These are phyloP conservation scores for Naganishia friedmannii DNA, from an alignment of 768 basidiomycete genomes.

Conservation along the genomic window DNA sequence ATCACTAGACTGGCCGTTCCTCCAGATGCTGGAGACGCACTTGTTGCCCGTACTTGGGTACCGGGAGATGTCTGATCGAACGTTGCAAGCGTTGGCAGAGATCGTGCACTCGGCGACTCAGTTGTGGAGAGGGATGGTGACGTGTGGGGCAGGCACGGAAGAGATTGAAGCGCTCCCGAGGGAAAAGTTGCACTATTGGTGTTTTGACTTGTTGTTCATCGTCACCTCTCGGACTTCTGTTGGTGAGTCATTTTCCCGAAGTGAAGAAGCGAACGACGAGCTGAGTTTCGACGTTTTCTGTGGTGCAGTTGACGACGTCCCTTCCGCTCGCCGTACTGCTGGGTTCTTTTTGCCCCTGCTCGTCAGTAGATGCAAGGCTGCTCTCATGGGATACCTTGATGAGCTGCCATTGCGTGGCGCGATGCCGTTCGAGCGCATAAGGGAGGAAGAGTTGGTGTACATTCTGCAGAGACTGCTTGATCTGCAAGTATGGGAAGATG, in stretches of 20 bases:
- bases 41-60: constrained; percentile 74
- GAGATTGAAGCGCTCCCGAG: constrained; percentile 58
- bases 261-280: constrained; percentile 41
- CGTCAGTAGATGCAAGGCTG: constrained; percentile 69
- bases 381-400: constrained; percentile 71
- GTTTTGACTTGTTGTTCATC: constrained; percentile 78
- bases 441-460: constrained; percentile 87
- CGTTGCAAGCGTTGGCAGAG: constrained; percentile 54
- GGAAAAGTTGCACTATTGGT: constrained; percentile 90
- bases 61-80: constrained; percentile 65
- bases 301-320: background rate
- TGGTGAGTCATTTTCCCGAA: constrained; percentile 58
- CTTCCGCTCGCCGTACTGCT: constrained; percentile 61
- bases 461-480: constrained; percentile 72
- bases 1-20: constrained; percentile 77
- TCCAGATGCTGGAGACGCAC: constrained; percentile 73
- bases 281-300: background rate
- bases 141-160: background rate
- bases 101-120: constrained; percentile 15
- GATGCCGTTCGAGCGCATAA: constrained; percentile 81
- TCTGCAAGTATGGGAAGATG: constrained; percentile 56
- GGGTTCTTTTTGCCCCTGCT: constrained; percentile 69
- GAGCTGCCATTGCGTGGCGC: constrained; percentile 81
- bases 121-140: background rate
- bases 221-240: constrained; percentile 67